Conservation (phyloP, 148 eudicot genomes). For the Rhododendron henanense region DNA sequence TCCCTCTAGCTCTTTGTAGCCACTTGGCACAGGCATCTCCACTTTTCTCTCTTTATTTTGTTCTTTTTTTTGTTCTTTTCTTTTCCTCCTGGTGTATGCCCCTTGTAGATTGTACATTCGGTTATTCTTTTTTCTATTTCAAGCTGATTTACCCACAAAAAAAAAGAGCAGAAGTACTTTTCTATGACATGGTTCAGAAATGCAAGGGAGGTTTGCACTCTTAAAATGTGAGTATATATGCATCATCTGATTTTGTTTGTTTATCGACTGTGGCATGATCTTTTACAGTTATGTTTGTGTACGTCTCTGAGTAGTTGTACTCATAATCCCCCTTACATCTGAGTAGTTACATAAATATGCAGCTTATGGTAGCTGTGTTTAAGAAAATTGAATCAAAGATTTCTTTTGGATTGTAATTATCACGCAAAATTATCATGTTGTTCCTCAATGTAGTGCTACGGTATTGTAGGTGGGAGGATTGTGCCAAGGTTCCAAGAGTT, state of each 20-base stretch:
- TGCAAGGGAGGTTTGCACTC: constrained; percentile 63
- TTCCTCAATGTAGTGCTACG: background rate
- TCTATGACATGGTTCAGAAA: constrained; percentile 78
- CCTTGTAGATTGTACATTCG: no score
- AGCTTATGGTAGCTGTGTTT: background rate
- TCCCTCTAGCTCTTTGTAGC: no score
- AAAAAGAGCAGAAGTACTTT: no score
- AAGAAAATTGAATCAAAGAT: background rate
- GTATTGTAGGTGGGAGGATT: constrained; percentile 79
- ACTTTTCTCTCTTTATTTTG: no score
- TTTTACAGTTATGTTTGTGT: background rate
- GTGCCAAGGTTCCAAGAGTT: constrained; percentile 96
- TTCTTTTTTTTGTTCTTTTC: no score
- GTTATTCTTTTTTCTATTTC: no score
- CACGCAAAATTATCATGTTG: background rate
- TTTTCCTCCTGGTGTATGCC: no score
- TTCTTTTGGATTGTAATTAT: background rate
- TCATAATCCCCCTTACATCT: background rate
- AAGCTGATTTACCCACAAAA: no score
- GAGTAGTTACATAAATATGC: no score
- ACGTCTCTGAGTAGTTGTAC: background rate
- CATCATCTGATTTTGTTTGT: background rate
- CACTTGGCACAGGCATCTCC: no score
- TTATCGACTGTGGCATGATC: background rate
- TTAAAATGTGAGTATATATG: background rate